A percentile compares a stretch with the other conserved stretches of the same genome.
These are phyloP conservation scores for Podila clonocystis DNA, from an alignment of 192 early-diverging fungal species.

Conservation along the genomic window DNA sequence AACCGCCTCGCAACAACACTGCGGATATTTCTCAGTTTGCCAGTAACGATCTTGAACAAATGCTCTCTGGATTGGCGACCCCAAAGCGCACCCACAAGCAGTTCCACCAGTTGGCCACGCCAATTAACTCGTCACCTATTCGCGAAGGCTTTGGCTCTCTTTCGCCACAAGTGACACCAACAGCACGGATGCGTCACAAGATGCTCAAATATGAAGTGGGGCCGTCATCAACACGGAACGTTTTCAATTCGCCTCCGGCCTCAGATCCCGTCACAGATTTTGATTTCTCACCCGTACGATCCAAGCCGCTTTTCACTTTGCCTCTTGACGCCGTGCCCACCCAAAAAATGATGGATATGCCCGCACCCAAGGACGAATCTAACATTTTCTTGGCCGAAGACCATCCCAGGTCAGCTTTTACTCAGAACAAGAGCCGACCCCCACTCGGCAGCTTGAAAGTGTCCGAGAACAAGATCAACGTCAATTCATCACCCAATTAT, in stretches of 20 bases:
- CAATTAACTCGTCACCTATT: slow-evolving; percentile 26
- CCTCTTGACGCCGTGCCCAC: slow-evolving; percentile 7
- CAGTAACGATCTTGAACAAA: slow-evolving; percentile 3
- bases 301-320: slow-evolving; percentile 14
- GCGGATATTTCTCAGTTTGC: not conserved
- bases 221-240: slow-evolving; percentile 7
- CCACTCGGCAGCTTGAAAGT: slow-evolving; percentile 29
- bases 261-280: slow-evolving; percentile 30
- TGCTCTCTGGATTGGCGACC: slow-evolving; percentile 15
- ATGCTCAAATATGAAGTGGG: slow-evolving; percentile 30
- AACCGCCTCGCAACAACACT: not conserved
- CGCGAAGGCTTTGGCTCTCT: slow-evolving; percentile 7
- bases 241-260: slow-evolving; percentile 13
- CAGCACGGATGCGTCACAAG: slow-evolving; percentile 43
- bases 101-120: slow-evolving; percentile 20
- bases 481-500: not conserved
- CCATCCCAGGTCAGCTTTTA: not conserved
- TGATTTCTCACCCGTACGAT: slow-evolving; percentile 21
- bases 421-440: not conserved
- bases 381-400: slow-evolving; percentile 10
- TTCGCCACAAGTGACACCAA: slow-evolving; percentile 20
- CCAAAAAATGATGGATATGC: slow-evolving; percentile 7
- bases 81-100: slow-evolving; percentile 10
- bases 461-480: slow-evolving; percentile 1
- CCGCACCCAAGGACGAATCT: slow-evolving; percentile 18